These are phyloP conservation scores for Thalia dealbata DNA, from an alignment of 176 grass and related monocot species.

Conservation along the genomic window DNA sequence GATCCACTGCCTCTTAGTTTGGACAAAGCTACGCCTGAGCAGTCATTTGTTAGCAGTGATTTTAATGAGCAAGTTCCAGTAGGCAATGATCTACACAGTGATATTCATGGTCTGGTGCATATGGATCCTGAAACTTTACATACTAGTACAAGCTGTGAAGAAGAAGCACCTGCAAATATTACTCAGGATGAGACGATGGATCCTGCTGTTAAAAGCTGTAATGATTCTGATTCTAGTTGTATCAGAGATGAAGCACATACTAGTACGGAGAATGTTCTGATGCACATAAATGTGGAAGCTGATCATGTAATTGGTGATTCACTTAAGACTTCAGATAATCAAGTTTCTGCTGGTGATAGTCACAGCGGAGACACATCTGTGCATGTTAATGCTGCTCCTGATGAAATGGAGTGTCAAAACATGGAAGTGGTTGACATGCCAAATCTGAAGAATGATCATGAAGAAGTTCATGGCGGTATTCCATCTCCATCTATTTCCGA, in stretches of 20 bases:
- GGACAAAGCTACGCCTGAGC: not conserved
- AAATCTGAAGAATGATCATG: not conserved
- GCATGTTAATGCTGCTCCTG: not conserved
- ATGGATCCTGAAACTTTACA: not conserved
- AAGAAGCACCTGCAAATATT: not conserved
- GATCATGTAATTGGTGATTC: not conserved
- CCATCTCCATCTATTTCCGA: not conserved
- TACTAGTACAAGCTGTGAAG: not conserved
- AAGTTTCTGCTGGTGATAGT: not conserved
- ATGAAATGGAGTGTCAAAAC: not conserved
- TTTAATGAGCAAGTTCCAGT: not conserved
- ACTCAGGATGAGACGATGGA: not conserved
- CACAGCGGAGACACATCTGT: not conserved
- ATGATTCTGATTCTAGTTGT: not conserved
- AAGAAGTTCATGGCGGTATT: not conserved
- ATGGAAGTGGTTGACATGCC: not conserved
- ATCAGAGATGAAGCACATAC: not conserved
- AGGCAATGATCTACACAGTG: not conserved
- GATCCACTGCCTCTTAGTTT: not conserved
- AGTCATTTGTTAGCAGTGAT: not conserved
- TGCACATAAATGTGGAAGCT: not conserved
- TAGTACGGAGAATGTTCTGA: not conserved
- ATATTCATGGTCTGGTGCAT: not conserved
- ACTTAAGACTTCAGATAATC: not conserved
- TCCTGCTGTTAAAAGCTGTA: not conserved